Percentiles rank a stretch among this genome's conserved stretches.
Conservation (phyloP, 495 filamentous ascomycete species). For the Penicillium diatomitis region DNA sequence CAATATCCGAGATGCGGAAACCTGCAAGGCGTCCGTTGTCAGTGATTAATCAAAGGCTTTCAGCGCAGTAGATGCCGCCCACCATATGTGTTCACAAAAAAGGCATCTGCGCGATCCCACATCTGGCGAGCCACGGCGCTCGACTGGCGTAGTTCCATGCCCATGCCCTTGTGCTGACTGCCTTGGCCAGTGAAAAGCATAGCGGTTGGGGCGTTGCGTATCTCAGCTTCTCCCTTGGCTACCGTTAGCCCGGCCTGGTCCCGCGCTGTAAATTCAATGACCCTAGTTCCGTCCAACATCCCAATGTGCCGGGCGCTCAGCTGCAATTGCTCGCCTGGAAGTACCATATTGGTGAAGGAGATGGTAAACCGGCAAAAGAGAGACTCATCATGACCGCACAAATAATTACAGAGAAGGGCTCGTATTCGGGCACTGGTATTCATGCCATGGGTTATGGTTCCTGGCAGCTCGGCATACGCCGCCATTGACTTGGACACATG, state of each 20-base stretch:
- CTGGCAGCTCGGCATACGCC: conserved; percentile 19
- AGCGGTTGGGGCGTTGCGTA: conserved; percentile 27
- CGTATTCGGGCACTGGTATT: conserved; percentile 12
- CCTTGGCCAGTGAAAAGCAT: conserved; percentile 41
- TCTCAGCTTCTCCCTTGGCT: conserved; percentile 23
- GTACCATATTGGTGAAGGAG: conserved; percentile 28
- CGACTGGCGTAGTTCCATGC: conserved; percentile 29
- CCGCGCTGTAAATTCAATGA: conserved; percentile 16
- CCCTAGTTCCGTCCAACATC: conserved; percentile 27
- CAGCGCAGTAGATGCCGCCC: neutral
- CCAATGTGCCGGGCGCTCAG: conserved; percentile 24
- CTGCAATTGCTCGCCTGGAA: conserved; percentile 23
- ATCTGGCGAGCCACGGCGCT: conserved; percentile 23
- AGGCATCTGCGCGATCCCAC: conserved; percentile 32
- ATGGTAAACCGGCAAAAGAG: too few species aligned
- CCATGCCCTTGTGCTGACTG: conserved; percentile 32
- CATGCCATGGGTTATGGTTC: conserved; percentile 30
- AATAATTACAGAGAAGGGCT: too few species aligned
- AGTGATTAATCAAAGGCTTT: neutral
- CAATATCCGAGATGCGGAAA: conserved; percentile 8
- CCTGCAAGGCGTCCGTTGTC: neutral
- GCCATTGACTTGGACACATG: conserved; percentile 25
- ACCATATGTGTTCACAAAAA: conserved; percentile 30
- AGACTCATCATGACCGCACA: too few species aligned
- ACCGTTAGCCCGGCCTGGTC: conserved; percentile 7